Conservation (phyloP, 176 grass and related monocot species). For the Bonia amplexicaulis region DNA sequence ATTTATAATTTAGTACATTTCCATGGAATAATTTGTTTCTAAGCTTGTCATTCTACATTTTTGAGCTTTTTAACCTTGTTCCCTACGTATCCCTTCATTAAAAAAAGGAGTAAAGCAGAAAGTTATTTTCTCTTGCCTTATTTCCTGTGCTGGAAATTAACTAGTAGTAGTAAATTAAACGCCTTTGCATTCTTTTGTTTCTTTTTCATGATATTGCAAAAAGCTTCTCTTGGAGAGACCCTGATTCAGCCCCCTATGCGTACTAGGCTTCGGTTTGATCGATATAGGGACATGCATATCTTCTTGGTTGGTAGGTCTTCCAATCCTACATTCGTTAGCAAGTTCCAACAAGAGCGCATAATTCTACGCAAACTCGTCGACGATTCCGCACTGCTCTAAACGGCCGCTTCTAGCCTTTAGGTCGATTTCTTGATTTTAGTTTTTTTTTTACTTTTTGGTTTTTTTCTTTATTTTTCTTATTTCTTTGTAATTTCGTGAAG, state of each 20-base stretch:
- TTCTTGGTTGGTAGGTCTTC: conserved; percentile 27
- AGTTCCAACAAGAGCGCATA: conserved; percentile 52
- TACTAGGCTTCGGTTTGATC: background rate
- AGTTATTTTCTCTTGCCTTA: background rate
- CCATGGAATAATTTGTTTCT: background rate
- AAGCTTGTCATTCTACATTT: background rate
- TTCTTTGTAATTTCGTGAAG: too few relatives aligned
- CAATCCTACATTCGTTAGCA: conserved; percentile 49
- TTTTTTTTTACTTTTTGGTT: too few relatives aligned
- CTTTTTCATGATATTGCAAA: background rate
- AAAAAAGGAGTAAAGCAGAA: background rate
- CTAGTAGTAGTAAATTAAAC: background rate
- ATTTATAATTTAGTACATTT: too few relatives aligned
- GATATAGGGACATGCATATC: conserved; percentile 43
- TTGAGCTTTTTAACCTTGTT: background rate
- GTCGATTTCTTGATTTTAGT: too few relatives aligned
- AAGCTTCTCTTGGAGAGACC: background rate
- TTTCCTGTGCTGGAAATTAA: background rate
- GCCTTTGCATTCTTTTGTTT: background rate
- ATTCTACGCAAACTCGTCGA: conserved; percentile 36
- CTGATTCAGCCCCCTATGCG: background rate
- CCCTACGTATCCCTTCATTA: background rate
- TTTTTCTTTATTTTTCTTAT: too few relatives aligned
- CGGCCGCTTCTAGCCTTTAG: too few relatives aligned
- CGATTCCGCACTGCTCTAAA: background rate